Base-by-base conservation (phyloP, 176 grass and related monocot genomes). In the Raddia distichophylla region DNA sequence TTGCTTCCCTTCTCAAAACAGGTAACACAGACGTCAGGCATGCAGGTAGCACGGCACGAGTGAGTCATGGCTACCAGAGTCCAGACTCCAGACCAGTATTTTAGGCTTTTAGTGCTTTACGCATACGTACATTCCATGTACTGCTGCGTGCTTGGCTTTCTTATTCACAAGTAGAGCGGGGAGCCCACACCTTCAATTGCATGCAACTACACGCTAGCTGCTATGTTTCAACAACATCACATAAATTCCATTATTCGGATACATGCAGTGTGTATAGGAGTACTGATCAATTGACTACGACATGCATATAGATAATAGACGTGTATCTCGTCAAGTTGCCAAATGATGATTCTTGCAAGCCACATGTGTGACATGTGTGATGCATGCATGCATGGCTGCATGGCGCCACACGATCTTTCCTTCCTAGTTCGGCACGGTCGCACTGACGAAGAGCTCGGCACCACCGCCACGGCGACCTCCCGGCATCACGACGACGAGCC, bases 401-500 rank as follows among this genome's bases (percentile, higher is more conserved):
- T 40, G n/a, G n/a, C n/a, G n/a, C 8, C 67, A 49, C 11, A 17
- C 7, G 14, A 15, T 6, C 27, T 27, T 27, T 64, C 27, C 18
- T 65, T 18, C 46, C 16, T 51, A 57, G 45, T 17, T 86, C 44
- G 86, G 72, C 9, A 91, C 57, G 0, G 80, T 89, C 5, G 76
- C 81, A 19, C 85, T 88, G 46, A 97, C 51, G 19, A 90, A 51
- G 58, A 90, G 37, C 51, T 88, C 76, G 0, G 15, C 63, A 14
- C 64, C 73, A 22, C 71, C 56, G 7, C 27, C 27, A 27, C 27
- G 27, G 27, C 27, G 27, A 27, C 27, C 27, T 27, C 52, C 65
- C 10, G n/a, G 65, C 91, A 94, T 92, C 6, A 92, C 50, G 0
- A 94, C 72, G 48, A 86, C 89, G 10, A 87, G 79, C 35, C 86